Conservation (phyloP, 805 yeast genomes). For the Candida peoriensis region DNA sequence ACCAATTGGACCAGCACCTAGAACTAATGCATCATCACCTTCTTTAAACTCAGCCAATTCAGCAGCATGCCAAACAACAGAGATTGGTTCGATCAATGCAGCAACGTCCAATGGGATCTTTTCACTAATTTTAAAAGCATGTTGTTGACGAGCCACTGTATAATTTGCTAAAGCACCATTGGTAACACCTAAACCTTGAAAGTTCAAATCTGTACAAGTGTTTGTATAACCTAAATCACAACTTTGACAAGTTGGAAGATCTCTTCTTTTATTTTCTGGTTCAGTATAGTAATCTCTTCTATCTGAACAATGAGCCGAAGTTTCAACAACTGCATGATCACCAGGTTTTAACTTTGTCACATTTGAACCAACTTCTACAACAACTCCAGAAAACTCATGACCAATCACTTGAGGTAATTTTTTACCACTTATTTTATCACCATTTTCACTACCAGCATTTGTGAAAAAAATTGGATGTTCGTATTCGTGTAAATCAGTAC, state of each 20-base stretch:
- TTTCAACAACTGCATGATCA: conserved; percentile 52
- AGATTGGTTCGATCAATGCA: conserved; percentile 52
- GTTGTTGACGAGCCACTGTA: conserved; percentile 33
- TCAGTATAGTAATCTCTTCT: conserved; percentile 26
- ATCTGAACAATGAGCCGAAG: conserved; percentile 40
- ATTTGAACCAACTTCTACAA: conserved; percentile 44
- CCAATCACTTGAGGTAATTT: conserved; percentile 57
- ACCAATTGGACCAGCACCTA: conserved; percentile 65
- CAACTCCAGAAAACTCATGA: conserved; percentile 59
- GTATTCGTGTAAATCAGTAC: conserved; percentile 57
- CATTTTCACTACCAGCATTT: conserved; percentile 35
- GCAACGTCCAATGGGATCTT: conserved; percentile 46
- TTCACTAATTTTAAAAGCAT: conserved; percentile 36
- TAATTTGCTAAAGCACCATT: conserved; percentile 45
- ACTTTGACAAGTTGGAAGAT: conserved; percentile 32
- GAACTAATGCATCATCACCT: conserved; percentile 44
- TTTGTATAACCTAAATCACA: conserved; percentile 41
- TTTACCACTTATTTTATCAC: conserved; percentile 24
- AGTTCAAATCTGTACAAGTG: conserved; percentile 38
- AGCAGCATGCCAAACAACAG: conserved; percentile 58
- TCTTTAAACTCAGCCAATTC: conserved; percentile 36
- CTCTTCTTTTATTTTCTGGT: conserved; percentile 20
- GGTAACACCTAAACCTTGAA: conserved; percentile 45
- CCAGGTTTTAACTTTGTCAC: conserved; percentile 47
- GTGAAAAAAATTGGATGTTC: conserved; percentile 58